These are phyloP conservation scores for Myriosclerotinia curreyana DNA, from an alignment of 2,329 filamentous ascomycete genomes.

Conservation along the genomic window DNA sequence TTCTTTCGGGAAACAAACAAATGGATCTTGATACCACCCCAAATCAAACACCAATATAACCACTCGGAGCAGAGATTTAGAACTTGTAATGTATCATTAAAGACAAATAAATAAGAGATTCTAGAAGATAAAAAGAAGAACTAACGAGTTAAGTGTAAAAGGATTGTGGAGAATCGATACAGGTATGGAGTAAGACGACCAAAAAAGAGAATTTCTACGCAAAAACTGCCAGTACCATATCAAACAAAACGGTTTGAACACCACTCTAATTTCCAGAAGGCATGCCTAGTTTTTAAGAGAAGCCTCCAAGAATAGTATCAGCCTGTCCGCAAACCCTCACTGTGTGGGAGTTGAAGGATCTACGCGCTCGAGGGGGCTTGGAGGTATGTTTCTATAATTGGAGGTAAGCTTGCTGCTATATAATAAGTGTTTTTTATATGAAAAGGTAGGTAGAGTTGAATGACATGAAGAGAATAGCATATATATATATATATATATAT, in stretches of 20 bases:
- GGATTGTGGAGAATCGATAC: background rate
- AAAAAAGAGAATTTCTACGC: background rate
- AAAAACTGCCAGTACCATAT: slow-evolving; percentile 1
- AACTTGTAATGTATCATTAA: slow-evolving; percentile 10
- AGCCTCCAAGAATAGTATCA: slow-evolving; percentile 18
- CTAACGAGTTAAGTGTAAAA: background rate
- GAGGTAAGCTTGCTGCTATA: slow-evolving; percentile 9
- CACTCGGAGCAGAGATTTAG: slow-evolving; percentile 17
- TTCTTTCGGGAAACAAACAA: slow-evolving; percentile 10
- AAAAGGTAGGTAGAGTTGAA: background rate
- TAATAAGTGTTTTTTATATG: background rate
- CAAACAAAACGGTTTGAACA: background rate
- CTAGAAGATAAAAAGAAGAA: slow-evolving; percentile 11
- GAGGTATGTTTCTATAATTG: slow-evolving; percentile 11
- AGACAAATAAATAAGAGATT: slow-evolving; percentile 12
- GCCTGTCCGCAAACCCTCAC: slow-evolving; percentile 3
- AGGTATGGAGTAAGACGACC: background rate
- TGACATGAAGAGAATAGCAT: background rate
- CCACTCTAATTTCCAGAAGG: slow-evolving; percentile 3
- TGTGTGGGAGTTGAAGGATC: background rate
- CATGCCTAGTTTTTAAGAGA: slow-evolving; percentile 14
- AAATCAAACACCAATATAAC: slow-evolving; percentile 18
- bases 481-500: background rate
- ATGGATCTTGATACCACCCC: slow-evolving; percentile 20
- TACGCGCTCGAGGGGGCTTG: slow-evolving; percentile 17